Percentiles rank a stretch among this genome's conserved stretches.
Evolutionary conservation across 345 rosid genomes (phyloP).

Genomic region (Acer saccharum): DNA sequence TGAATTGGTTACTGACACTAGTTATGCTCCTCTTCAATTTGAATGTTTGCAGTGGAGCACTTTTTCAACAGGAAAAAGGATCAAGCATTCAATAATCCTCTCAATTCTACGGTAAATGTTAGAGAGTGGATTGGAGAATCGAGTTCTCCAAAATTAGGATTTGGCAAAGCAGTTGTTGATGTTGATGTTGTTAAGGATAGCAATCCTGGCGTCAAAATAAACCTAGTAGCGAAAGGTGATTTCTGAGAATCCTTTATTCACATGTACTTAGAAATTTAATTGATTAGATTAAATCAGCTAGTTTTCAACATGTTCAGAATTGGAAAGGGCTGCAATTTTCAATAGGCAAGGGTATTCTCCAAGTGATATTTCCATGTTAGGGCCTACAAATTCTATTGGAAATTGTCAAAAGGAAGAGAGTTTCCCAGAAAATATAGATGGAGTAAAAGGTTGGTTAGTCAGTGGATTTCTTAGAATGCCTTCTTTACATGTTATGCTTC

Average conservation of each 20-base stretch:
- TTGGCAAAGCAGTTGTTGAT: slow-evolving; percentile 1
- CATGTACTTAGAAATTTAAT: slow-evolving; percentile 1
- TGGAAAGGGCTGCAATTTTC: slow-evolving; percentile 10
- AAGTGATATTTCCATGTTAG: not conserved
- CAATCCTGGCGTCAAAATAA: slow-evolving; percentile 22
- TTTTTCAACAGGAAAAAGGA: slow-evolving; percentile 44
- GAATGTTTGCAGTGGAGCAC: slow-evolving; percentile 40
- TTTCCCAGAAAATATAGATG: not conserved
- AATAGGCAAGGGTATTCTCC: too few species aligned
- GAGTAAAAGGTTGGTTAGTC: not conserved
- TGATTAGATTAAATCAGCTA: slow-evolving; percentile 14
- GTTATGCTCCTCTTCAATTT: not conserved
- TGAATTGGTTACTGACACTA: not conserved
- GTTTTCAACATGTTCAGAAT: slow-evolving; percentile 22
- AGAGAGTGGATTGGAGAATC: slow-evolving; percentile 14
- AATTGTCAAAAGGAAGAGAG: not conserved
- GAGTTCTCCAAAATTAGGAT: slow-evolving; percentile 12
- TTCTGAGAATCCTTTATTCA: not conserved
- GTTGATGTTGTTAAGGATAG: slow-evolving; percentile 1
- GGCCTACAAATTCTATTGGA: not conserved
- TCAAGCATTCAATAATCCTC: slow-evolving; percentile 18
- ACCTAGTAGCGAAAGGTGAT: slow-evolving; percentile 22
- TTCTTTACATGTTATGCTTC: not conserved
- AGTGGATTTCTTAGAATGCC: not conserved
- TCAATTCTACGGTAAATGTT: slow-evolving; percentile 20